phyloP scores from a whole-genome alignment of 768 basidiomycete genomes.

The Lepiota venenata region DNA sequence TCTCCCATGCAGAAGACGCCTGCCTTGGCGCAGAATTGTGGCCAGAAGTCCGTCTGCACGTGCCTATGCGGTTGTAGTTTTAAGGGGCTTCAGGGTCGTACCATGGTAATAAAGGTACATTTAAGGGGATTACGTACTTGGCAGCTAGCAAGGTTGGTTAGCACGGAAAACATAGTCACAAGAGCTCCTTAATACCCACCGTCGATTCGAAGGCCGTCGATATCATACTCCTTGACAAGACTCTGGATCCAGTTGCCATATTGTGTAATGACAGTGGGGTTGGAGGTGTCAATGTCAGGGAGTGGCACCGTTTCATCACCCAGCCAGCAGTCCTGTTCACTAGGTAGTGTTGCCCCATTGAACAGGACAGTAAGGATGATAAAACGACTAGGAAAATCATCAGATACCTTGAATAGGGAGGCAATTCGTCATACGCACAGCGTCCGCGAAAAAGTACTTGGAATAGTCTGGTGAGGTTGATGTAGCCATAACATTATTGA shows the following conservation, averaged over 20 bases:
- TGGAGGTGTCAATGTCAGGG: slow-evolving; percentile 76
- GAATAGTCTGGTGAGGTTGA: slow-evolving; percentile 62
- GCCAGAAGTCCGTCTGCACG: slow-evolving; percentile 75
- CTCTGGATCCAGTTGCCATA: slow-evolving; percentile 69
- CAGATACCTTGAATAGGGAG: background rate
- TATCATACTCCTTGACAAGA: slow-evolving; percentile 65
- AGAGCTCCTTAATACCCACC: slow-evolving; percentile 28
- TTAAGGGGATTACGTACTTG: slow-evolving; percentile 28
- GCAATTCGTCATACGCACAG: slow-evolving; percentile 30
- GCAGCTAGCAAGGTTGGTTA: slow-evolving; percentile 39
- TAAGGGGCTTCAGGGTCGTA: background rate
- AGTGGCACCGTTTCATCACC: slow-evolving; percentile 74
- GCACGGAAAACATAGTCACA: slow-evolving; percentile 16
- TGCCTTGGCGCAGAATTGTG: slow-evolving; percentile 65
- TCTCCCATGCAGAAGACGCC: slow-evolving; percentile 88
- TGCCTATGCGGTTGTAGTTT: slow-evolving; percentile 41
- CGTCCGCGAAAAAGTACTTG: slow-evolving; percentile 63
- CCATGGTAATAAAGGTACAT: background rate
- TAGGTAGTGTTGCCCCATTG: slow-evolving; percentile 66
- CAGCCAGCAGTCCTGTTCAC: slow-evolving; percentile 79
- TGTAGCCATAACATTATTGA: slow-evolving; percentile 83
- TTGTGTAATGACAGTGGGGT: slow-evolving; percentile 54
- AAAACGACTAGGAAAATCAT: slow-evolving; percentile 45
- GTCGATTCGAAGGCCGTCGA: slow-evolving; percentile 89
- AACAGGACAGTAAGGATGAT: slow-evolving; percentile 78